These are phyloP conservation scores for Pezicula radicicola DNA, from an alignment of 2,329 filamentous ascomycete species.

Conservation along the genomic window DNA sequence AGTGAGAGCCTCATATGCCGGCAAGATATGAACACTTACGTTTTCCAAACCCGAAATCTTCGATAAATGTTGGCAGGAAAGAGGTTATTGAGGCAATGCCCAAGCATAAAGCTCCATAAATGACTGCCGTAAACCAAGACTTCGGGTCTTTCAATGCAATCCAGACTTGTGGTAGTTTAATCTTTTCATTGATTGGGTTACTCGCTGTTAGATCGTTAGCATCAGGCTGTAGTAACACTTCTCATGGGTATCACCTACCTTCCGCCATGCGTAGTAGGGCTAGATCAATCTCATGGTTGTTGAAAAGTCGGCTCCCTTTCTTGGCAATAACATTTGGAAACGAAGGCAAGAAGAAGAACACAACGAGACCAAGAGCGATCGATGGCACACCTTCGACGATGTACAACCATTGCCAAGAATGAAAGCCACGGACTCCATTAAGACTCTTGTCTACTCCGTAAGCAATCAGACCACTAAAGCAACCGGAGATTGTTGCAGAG, in stretches of 20 bases:
- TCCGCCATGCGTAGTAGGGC: constrained; percentile 10
- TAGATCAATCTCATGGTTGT: constrained; percentile 10
- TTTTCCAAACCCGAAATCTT: constrained; percentile 2
- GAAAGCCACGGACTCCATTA: constrained; percentile 3
- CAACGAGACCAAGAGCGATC: constrained; percentile 2
- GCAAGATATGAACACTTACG: background rate
- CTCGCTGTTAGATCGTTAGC: too few species aligned
- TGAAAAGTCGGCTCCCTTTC: constrained; percentile 6
- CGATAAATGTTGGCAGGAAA: constrained; percentile 6
- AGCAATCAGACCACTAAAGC: constrained; percentile 16
- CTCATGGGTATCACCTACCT: constrained; percentile 2
- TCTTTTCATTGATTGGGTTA: constrained; percentile 8
- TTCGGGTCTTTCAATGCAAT: constrained; percentile 6
- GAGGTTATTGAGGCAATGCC: constrained; percentile 2
- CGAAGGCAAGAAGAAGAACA: constrained; percentile 2
- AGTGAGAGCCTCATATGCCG: background rate
- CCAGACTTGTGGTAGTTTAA: constrained; percentile 4
- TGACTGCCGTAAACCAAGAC: constrained; percentile 3
- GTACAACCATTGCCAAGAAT: constrained; percentile 17
- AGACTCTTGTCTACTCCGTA: constrained; percentile 13
- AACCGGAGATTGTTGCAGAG: constrained; percentile 13
- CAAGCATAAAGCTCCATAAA: constrained; percentile 1
- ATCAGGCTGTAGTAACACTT: too few species aligned
- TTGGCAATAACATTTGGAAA: constrained; percentile 8
- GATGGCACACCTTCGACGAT: constrained; percentile 14